A percentile compares a stretch with the other conserved stretches of the same genome.
phyloP scores from a whole-genome alignment of 2,329 filamentous ascomycete species.

The Ilyonectria sp. region DNA sequence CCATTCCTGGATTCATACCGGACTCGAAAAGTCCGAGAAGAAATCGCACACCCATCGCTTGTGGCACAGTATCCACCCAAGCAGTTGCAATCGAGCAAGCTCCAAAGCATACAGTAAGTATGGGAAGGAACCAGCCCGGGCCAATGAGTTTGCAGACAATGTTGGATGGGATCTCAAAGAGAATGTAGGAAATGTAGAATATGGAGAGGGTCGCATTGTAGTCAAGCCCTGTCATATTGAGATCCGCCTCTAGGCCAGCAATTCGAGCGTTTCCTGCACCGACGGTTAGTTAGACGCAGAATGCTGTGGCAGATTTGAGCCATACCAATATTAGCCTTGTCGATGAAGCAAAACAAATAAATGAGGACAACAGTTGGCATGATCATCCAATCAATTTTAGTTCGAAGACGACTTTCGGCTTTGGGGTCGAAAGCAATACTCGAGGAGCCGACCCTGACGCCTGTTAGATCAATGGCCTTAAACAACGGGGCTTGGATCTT shows the following conservation, averaged over 20 bases:
- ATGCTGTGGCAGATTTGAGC: background rate
- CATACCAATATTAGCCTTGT: constrained; percentile 77
- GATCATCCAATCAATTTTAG: constrained; percentile 14
- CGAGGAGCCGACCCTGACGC: background rate
- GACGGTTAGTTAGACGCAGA: background rate
- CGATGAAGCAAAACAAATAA: constrained; percentile 73
- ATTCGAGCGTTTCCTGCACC: constrained; percentile 61
- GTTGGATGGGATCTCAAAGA: constrained; percentile 75
- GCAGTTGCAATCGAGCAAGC: constrained; percentile 70
- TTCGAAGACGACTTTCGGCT: constrained; percentile 12
- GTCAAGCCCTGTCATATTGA: constrained; percentile 68
- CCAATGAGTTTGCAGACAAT: constrained; percentile 74
- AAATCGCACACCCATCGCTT: constrained; percentile 69
- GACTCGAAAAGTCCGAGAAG: constrained; percentile 73
- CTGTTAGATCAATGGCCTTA: background rate
- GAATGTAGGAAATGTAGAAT: constrained; percentile 76
- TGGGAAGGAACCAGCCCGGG: constrained; percentile 74
- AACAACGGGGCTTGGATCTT: background rate
- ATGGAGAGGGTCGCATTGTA: constrained; percentile 73
- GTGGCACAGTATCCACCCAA: constrained; percentile 66
- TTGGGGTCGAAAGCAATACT: background rate
- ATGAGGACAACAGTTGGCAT: constrained; percentile 10
- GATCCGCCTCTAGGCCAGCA: constrained; percentile 69
- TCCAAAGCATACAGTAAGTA: constrained; percentile 69
- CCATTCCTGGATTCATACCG: constrained; percentile 74